Conservation (phyloP, 1,139 yeast species). For the Geotrichum australiense region DNA sequence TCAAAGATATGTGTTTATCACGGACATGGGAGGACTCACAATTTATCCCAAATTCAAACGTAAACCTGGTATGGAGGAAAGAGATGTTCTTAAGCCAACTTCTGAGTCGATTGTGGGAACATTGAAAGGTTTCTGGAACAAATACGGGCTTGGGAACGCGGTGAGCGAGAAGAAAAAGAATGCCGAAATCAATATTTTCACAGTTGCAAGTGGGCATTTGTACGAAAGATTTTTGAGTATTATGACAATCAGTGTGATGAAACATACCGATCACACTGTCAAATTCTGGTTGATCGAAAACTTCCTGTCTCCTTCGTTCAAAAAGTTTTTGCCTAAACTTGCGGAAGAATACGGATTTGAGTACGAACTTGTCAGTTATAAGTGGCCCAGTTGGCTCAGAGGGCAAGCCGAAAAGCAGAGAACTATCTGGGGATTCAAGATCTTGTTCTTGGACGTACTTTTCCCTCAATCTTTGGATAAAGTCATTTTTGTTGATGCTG, state of each 20-base stretch:
- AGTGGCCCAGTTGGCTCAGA: constrained; percentile 90
- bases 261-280: constrained; percentile 53
- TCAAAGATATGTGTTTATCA: constrained; percentile 26
- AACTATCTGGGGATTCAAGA: constrained; percentile 82
- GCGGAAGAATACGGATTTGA: constrained; percentile 53
- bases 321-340: constrained; percentile 51
- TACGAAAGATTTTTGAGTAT: constrained; percentile 68
- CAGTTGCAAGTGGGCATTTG: constrained; percentile 72
- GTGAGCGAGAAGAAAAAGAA: constrained; percentile 26
- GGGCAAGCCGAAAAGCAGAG: constrained; percentile 71
- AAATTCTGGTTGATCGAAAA: constrained; percentile 88
- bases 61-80: constrained; percentile 39
- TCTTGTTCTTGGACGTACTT: constrained; percentile 75
- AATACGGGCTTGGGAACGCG: constrained; percentile 6
- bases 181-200: constrained; percentile 72
- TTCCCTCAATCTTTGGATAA: constrained; percentile 73
- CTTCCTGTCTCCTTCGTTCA: constrained; percentile 64
- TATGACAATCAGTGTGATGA: constrained; percentile 72
- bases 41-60: constrained; percentile 43
- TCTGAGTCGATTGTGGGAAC: constrained; percentile 5
- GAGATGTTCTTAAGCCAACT: constrained; percentile 31
- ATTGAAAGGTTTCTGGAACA: constrained; percentile 9
- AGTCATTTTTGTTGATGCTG: constrained; percentile 82
- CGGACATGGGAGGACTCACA: constrained; percentile 40
- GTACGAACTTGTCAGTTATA: constrained; percentile 68